These are phyloP conservation scores for Akebia trifoliata DNA, from an alignment of 164 flowering plant genomes.

Conservation along the genomic window DNA sequence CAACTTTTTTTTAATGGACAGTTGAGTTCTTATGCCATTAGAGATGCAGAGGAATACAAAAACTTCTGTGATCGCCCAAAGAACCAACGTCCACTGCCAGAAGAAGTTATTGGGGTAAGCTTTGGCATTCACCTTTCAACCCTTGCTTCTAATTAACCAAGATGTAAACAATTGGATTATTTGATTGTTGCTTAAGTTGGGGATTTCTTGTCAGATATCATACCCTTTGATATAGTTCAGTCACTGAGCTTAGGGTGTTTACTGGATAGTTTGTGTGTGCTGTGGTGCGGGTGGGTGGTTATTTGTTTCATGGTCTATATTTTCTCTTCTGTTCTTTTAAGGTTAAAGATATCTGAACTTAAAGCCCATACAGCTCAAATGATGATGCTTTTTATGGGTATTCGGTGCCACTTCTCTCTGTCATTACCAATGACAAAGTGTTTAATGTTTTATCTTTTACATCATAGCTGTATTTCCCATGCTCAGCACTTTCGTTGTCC, in stretches of 20 bases:
- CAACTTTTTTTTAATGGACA: conserved; percentile 26
- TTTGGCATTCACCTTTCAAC: conserved; percentile 3
- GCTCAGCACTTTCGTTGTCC: no score
- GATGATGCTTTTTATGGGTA: background rate
- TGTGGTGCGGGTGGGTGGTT: no score
- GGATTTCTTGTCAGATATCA: background rate
- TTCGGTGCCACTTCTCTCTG: no score
- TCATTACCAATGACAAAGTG: no score
- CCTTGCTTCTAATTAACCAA: background rate
- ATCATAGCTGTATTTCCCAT: no score
- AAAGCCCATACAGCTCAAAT: background rate
- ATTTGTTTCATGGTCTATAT: no score
- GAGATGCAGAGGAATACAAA: conserved; percentile 93
- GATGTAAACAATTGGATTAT: background rate
- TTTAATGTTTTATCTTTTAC: no score
- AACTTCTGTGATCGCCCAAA: conserved; percentile 88
- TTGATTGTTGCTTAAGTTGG: background rate
- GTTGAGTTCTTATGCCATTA: conserved; percentile 81
- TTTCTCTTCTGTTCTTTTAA: no score
- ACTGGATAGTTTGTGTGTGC: no score
- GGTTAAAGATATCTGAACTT: no score
- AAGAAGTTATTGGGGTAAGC: conserved; percentile 90
- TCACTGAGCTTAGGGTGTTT: no score
- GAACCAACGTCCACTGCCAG: conserved; percentile 90
- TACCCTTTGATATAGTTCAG: no score